phyloP scores from a whole-genome alignment of 176 grass and related monocot species.

The Oryza rufipogon region DNA sequence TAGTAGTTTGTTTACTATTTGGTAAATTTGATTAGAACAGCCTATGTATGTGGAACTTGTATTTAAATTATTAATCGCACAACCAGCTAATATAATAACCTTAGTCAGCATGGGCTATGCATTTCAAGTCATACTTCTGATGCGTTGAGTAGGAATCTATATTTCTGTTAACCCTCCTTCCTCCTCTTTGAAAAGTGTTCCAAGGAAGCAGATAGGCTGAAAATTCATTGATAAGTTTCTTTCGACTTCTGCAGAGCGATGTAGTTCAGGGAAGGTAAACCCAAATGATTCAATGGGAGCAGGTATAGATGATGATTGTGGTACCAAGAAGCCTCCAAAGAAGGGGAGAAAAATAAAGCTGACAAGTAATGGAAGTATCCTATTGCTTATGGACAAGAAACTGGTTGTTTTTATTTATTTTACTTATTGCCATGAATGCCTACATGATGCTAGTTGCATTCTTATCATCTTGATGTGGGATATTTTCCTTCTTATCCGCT shows the following conservation, averaged over 20 bases:
- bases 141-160: background rate
- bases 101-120: conserved; percentile 2
- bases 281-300: conserved; percentile 38
- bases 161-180: background rate
- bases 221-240: background rate
- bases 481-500: conserved; percentile 2
- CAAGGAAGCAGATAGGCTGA: background rate
- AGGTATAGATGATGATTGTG: conserved; percentile 41
- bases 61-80: background rate
- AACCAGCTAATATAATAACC: conserved; percentile 5
- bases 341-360: conserved; percentile 68
- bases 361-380: conserved; percentile 70
- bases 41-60: background rate
- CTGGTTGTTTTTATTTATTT: conserved; percentile 33
- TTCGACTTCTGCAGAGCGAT: conserved; percentile 55
- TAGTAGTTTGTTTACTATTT: conserved; percentile 13
- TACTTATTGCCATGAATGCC: background rate
- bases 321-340: conserved; percentile 57
- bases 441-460: conserved; percentile 2
- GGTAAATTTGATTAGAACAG: conserved; percentile 5
- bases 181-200: background rate
- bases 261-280: conserved; percentile 46
- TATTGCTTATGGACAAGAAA: conserved; percentile 31
- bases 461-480: background rate
- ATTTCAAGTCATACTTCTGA: background rate